Evolutionary conservation across 2,329 filamentous ascomycete species (phyloP).

Genomic region (Sporothrix euskadiensis): DNA sequence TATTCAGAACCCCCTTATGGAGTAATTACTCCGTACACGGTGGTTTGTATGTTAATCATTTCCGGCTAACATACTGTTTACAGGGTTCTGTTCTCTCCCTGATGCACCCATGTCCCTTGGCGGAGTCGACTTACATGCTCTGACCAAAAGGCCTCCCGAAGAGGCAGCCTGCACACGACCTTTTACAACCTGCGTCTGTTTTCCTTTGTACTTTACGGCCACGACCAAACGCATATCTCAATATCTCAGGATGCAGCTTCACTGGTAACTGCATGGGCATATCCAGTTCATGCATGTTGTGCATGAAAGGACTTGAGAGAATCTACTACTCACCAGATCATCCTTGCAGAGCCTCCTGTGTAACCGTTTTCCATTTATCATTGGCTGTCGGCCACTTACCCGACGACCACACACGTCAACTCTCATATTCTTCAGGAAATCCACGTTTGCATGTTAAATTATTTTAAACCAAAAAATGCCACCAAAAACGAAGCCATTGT

Average conservation of each 20-base stretch:
- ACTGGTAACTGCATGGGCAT: neutral
- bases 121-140: neutral
- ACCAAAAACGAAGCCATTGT: neutral
- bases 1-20: too few species aligned
- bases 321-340: neutral
- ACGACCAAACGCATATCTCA: neutral
- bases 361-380: neutral
- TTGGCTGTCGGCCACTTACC: neutral
- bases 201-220: neutral
- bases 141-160: neutral
- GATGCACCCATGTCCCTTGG: neutral
- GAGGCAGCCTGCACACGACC: neutral
- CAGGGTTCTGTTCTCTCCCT: neutral
- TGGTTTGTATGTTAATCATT: neutral
- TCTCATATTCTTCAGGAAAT: neutral
- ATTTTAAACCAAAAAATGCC: too few species aligned
- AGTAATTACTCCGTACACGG: too few species aligned
- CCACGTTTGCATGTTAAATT: too few species aligned
- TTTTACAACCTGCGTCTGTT: too few species aligned
- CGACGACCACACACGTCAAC: neutral
- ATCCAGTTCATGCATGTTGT: neutral
- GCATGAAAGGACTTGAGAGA: neutral
- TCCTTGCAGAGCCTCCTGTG: neutral
- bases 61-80: neutral
- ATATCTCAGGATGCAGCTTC: neutral